Conservation (phyloP, 495 filamentous ascomycete genomes). For the Penicillium goetzii region DNA sequence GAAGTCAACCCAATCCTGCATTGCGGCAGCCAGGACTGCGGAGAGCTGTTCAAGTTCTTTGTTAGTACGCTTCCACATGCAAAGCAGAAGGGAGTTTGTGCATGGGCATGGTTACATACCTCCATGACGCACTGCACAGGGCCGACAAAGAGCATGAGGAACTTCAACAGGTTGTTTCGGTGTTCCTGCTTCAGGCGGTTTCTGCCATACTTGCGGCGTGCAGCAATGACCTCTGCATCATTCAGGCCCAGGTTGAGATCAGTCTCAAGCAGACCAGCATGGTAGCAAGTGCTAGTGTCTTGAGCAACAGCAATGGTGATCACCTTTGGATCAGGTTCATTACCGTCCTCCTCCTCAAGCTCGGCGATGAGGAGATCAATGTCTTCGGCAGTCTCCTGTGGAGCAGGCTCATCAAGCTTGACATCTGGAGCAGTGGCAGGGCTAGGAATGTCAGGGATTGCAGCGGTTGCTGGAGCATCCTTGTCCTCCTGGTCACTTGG, state of each 20-base stretch:
- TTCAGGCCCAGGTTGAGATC: slow-evolving; percentile 71
- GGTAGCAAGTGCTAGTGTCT: slow-evolving; percentile 49
- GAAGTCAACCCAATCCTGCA: slow-evolving; percentile 77
- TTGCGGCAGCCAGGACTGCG: slow-evolving; percentile 74
- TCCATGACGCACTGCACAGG: slow-evolving; percentile 96
- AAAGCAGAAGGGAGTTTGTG: neutral
- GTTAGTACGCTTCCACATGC: slow-evolving; percentile 3
- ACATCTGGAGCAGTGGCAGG: neutral
- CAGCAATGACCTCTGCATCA: slow-evolving; percentile 62
- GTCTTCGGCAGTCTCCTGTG: slow-evolving; percentile 56
- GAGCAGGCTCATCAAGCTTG: neutral
- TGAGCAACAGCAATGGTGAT: slow-evolving; percentile 37
- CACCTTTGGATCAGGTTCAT: slow-evolving; percentile 61
- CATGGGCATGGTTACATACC: slow-evolving; percentile 46
- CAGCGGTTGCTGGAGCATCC: neutral
- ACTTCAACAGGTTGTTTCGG: slow-evolving; percentile 81
- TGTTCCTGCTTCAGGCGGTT: slow-evolving; percentile 92
- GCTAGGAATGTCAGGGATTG: neutral
- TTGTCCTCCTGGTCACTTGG: slow-evolving; percentile 11
- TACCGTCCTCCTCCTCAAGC: slow-evolving; percentile 76
- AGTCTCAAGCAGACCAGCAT: slow-evolving; percentile 72
- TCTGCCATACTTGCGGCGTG: slow-evolving; percentile 76
- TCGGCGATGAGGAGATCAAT: slow-evolving; percentile 84
- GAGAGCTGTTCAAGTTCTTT: slow-evolving; percentile 55
- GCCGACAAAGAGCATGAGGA: slow-evolving; percentile 82